Conservation (phyloP, 2,329 filamentous ascomycete genomes). For the Bipolaris oryzae region DNA sequence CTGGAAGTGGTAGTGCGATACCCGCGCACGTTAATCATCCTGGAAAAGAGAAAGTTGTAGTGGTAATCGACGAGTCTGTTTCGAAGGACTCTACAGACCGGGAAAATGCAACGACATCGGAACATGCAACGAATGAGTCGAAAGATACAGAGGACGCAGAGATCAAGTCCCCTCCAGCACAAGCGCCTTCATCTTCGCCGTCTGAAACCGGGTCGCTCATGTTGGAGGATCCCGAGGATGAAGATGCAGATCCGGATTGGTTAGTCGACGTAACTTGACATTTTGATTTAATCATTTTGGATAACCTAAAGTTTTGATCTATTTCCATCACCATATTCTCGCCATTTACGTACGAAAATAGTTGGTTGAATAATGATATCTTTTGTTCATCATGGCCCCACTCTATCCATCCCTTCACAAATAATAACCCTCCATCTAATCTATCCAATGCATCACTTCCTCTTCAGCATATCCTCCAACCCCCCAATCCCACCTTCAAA, state of each 20-base stretch:
- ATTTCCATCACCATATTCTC: too few relatives aligned
- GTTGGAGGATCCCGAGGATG: slow-evolving; percentile 68
- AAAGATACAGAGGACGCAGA: not conserved
- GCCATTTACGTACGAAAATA: too few relatives aligned
- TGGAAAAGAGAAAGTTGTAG: slow-evolving; percentile 3
- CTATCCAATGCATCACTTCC: slow-evolving; percentile 11
- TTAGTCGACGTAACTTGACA: slow-evolving; percentile 44
- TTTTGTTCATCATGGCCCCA: too few relatives aligned
- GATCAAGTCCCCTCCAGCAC: slow-evolving; percentile 1
- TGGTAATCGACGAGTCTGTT: slow-evolving; percentile 19
- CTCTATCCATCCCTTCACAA: not conserved
- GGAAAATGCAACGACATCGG: not conserved
- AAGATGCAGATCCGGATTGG: slow-evolving; percentile 70
- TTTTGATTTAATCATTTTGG: not conserved
- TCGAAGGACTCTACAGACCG: not conserved
- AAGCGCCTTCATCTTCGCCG: slow-evolving; percentile 20
- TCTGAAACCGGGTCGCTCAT: slow-evolving; percentile 58
- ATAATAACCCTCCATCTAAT: too few relatives aligned
- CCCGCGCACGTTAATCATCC: slow-evolving; percentile 48
- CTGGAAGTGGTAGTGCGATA: slow-evolving; percentile 38
- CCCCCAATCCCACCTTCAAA: slow-evolving; percentile 76
- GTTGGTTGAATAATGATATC: too few relatives aligned
- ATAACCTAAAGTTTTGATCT: too few relatives aligned
- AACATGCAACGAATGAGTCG: not conserved
- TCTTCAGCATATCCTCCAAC: slow-evolving; percentile 52